Base-by-base conservation (phyloP, 78 protist genomes). In the Anaeramoeba ignava region DNA sequence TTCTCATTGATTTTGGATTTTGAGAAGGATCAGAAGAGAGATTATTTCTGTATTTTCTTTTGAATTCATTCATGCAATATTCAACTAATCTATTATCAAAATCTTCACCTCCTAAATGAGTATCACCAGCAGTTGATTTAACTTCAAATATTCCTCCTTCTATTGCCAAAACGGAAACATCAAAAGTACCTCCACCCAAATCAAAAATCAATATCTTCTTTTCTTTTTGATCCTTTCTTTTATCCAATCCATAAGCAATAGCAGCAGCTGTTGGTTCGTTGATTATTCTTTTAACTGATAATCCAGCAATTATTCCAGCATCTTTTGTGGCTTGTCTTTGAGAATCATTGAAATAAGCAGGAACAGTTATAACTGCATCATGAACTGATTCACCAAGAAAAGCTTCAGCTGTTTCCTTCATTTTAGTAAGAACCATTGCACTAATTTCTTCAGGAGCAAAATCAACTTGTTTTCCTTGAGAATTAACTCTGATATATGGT, bases 221-320 rank as follows among this genome's bases (percentile, higher is more conserved):
- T 89, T 94, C 98, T 17, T 81, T 87, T 37, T 39, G n/a, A n/a
- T n/a, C n/a, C 79, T n/a, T 33, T 81, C 88, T 86, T 89, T 92
- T 93, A 86, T 95, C 95, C 27, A 97, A 87, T 39, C 99, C 99
- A 90, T 96, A 97, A 36, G 99, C 98, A 42, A 97, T 87, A 27
- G 99, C 98, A 79, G 98, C n/a, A n/a, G n/a, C n/a, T n/a, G n/a
- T n/a, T n/a, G n/a, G n/a, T n/a, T n/a, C n/a, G n/a, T n/a, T n/a
- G n/a, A n/a, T n/a, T n/a, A n/a, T n/a, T n/a, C n/a, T n/a, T n/a
- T n/a, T n/a, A n/a, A n/a, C n/a, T n/a, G n/a, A n/a, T n/a, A n/a
- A n/a, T n/a, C n/a, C n/a, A n/a, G n/a, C n/a, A n/a, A n/a, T n/a
- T n/a, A n/a, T n/a, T n/a, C n/a, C n/a, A n/a, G n/a, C n/a, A n/a